Evolutionary conservation across 129 eudicot species (phyloP).

Genomic region (Escallonia rubra): DNA sequence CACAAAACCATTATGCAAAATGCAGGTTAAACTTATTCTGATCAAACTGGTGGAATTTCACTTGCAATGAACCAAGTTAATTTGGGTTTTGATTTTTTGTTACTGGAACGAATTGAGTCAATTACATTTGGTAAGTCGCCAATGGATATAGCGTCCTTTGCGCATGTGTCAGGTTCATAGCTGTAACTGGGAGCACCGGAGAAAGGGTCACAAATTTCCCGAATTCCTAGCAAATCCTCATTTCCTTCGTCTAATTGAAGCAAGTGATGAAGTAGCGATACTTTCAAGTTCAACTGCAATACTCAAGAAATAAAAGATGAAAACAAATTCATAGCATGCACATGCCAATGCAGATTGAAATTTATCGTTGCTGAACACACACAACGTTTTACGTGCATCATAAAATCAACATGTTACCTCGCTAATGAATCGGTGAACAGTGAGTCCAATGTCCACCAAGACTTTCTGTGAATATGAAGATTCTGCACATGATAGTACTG

Average conservation of each 20-base stretch:
- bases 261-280: constrained; percentile 17
- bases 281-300: constrained; percentile 47
- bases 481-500: constrained; percentile 45
- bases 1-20: no score
- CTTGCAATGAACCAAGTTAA: no score
- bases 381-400: not conserved
- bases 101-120: not conserved
- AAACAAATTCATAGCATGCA: no score
- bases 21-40: no score
- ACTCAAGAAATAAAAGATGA: not conserved
- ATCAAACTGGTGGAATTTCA: no score
- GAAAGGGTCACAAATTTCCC: constrained; percentile 57
- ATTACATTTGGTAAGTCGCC: constrained; percentile 53
- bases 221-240: constrained; percentile 19
- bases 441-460: constrained; percentile 37
- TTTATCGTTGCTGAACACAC: no score
- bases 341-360: no score
- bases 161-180: constrained; percentile 37
- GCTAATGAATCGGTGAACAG: constrained; percentile 41
- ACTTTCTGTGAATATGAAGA: constrained; percentile 22
- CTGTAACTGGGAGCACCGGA: constrained; percentile 36
- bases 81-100: not conserved
- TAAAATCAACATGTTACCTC: constrained; percentile 33
- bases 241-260: constrained; percentile 20
- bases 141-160: constrained; percentile 37